Evolutionary conservation across 306 rosid species (phyloP), one percentile per base, ranked within the genome.

Genomic region (Fragaria iinumae): DNA sequence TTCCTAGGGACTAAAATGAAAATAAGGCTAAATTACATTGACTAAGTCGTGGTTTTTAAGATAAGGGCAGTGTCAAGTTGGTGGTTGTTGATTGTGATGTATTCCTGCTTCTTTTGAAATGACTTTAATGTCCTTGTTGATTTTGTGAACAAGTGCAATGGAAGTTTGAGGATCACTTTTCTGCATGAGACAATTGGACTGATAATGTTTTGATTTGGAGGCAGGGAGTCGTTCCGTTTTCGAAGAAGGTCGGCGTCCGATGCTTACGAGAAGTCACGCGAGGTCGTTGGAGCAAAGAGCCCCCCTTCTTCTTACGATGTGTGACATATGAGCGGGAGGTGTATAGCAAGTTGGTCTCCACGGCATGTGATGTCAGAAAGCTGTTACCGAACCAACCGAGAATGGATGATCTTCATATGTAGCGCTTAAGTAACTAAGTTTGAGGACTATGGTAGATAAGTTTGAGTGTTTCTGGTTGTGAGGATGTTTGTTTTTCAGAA

Each of bases 161-260:
- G 44, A 2, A 41, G 44, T 6, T 41, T 41, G 2, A 41, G 9
- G 0, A 6, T 41, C 44, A 41, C 8, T 7, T 41, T 0, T 43
- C 2, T 21, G 63, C 14, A 21, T 56, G 63, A 56, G 2, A 56
- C 63, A 0, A 21, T 56, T 70, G 25, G 34, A 18, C 25, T 73
- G 56, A 34, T 67, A 29, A 76, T 74, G 5, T 70, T 67, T 64
- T 74, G n/a, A 12, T 43, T 52, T 81, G 98, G 97, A 52, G 76
- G 82, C 65, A 95, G 84, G 81, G 98, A 91, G 71, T 68, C 96
- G 27, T 87, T 83, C 71, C 88, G 95, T 64, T 89, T 89, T 74
- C 81, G 96, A 12, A 83, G 97, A 64, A 88, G 76, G 86, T 93
- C 96, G 12, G 23, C 90, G 16, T 91, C 98, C 45, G 97, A 93